phyloP scores from a whole-genome alignment of 2,329 filamentous ascomycete genomes.

The Trichophyton benhamiae region DNA sequence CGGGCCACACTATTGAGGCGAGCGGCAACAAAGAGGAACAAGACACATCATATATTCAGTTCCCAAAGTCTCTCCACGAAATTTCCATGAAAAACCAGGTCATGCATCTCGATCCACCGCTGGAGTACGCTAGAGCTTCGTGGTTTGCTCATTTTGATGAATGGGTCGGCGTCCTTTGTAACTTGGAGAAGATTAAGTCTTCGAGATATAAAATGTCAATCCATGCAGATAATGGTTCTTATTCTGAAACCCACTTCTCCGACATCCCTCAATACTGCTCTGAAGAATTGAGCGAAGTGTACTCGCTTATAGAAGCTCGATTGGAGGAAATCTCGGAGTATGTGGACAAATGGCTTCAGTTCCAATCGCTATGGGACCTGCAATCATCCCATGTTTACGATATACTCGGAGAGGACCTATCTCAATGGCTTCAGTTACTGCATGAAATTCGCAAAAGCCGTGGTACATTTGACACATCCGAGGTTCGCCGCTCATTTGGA shows the following conservation, averaged over 20 bases:
- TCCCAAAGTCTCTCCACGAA: constrained; percentile 59
- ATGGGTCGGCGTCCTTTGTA: constrained; percentile 88
- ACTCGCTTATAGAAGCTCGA: constrained; percentile 71
- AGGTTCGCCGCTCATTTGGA: constrained; percentile 83
- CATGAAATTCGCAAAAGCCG: constrained; percentile 93
- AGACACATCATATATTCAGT: constrained; percentile 25
- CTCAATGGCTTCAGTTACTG: constrained; percentile 87
- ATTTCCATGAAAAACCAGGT: constrained; percentile 97
- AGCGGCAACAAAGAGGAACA: constrained; percentile 18
- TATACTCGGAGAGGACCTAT: constrained; percentile 76
- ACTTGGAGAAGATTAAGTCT: constrained; percentile 85
- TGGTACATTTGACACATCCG: constrained; percentile 92
- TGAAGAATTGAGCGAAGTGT: constrained; percentile 64
- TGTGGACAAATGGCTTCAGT: constrained; percentile 96
- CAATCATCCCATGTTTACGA: constrained; percentile 94
- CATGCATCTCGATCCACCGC: constrained; percentile 86
- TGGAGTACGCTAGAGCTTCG: constrained; percentile 80
- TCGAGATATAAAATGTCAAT: constrained; percentile 86
- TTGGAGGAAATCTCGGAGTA: constrained; percentile 68
- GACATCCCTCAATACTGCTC: constrained; percentile 77
- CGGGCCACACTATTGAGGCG: constrained; percentile 13
- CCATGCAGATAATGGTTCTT: constrained; percentile 31
- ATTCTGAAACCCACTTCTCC: constrained; percentile 53
- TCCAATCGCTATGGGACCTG: constrained; percentile 96
- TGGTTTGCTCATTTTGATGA: constrained; percentile 89